Conservation (phyloP, 2,329 filamentous ascomycete species). For the Fusarium gaditjirri region DNA sequence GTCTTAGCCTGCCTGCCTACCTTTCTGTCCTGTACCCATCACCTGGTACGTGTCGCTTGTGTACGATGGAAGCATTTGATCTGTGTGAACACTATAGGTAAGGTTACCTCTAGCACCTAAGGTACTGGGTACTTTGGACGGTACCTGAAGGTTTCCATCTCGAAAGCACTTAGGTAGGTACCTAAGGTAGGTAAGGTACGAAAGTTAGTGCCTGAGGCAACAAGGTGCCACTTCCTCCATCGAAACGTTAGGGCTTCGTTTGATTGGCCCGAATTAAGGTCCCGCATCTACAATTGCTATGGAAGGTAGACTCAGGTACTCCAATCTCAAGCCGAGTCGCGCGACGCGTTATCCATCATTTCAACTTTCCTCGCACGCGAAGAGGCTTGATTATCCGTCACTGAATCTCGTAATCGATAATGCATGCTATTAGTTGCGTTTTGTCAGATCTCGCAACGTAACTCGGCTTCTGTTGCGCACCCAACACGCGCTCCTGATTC, state of each 20-base stretch:
- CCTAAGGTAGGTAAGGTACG: no score
- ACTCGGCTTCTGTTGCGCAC: constrained; percentile 4
- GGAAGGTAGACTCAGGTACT: neutral
- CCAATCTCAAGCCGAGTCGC: constrained; percentile 27
- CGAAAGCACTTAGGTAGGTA: neutral
- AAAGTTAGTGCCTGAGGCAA: neutral
- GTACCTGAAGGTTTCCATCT: neutral
- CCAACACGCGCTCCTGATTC: neutral
- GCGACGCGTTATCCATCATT: constrained; percentile 43
- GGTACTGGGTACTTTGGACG: neutral
- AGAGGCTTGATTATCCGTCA: constrained; percentile 4
- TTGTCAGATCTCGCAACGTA: constrained; percentile 13
- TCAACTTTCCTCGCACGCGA: constrained; percentile 32
- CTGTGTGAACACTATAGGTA: neutral
- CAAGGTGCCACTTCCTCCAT: neutral
- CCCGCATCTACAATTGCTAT: constrained; percentile 5
- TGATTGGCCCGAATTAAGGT: neutral
- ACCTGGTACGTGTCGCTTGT: neutral
- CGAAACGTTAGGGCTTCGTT: neutral
- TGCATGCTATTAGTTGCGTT: constrained; percentile 11
- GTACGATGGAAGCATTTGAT: neutral
- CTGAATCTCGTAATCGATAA: constrained; percentile 16
- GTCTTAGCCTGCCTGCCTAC: neutral
- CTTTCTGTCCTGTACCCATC: neutral
- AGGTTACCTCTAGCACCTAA: neutral